A percentile compares a stretch with the other conserved stretches of the same genome.
These are phyloP conservation scores for Auxenochlorella protothecoides DNA, from an alignment of 139 green algal genomes.

Conservation along the genomic window DNA sequence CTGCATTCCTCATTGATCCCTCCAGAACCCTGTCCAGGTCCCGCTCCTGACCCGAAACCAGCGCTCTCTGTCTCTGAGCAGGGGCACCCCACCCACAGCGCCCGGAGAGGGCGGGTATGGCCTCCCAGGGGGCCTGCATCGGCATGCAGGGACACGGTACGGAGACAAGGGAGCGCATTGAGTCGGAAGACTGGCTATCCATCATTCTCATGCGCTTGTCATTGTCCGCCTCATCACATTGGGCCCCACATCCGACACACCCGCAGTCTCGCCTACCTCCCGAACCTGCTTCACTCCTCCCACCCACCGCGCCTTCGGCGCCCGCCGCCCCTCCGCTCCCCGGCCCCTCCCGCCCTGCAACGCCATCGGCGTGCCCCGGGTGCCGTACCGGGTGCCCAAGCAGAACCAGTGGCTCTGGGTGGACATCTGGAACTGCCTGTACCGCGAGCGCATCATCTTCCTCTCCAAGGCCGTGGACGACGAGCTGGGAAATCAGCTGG, in stretches of 20 bases:
- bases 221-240: not conserved
- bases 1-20: too few species aligned
- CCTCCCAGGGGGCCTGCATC: too few species aligned
- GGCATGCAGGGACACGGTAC: too few species aligned
- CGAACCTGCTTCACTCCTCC: not conserved
- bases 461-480: slow-evolving; percentile 74
- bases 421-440: slow-evolving; percentile 92
- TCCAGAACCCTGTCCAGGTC: too few species aligned
- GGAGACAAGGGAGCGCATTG: too few species aligned
- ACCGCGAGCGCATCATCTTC: slow-evolving; percentile 85
- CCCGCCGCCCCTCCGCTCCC: not conserved
- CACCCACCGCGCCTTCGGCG: not conserved
- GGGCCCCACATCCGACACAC: too few species aligned
- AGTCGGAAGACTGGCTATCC: too few species aligned
- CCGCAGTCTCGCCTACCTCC: not conserved
- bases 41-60: too few species aligned
- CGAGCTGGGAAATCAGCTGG: slow-evolving; percentile 79
- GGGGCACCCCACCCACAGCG: too few species aligned
- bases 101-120: too few species aligned
- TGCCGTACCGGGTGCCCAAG: slow-evolving; percentile 72
- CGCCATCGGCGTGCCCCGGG: slow-evolving; percentile 75
- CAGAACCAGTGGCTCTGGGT: slow-evolving; percentile 78
- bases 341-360: slow-evolving; percentile 49
- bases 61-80: too few species aligned
- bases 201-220: too few species aligned